Evolutionary conservation across 805 yeast genomes (phyloP).

Genomic region (Metschnikowia lachancei): DNA sequence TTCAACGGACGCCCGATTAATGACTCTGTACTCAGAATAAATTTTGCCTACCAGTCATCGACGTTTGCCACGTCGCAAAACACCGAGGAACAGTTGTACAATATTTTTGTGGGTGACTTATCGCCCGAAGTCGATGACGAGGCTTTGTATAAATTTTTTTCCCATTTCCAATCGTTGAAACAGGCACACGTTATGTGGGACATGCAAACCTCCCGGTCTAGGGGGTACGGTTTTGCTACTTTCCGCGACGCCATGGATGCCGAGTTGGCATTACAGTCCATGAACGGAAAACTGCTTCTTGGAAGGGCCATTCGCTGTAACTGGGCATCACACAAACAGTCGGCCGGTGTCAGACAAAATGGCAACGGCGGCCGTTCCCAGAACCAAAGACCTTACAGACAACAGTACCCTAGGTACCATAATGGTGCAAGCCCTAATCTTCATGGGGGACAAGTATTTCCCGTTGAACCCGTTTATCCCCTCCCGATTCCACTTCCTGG

Average conservation of each 20-base stretch:
- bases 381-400: slow-evolving; percentile 7
- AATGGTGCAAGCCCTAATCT: slow-evolving; percentile 5
- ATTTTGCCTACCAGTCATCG: slow-evolving; percentile 84
- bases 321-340: slow-evolving; percentile 79
- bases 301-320: slow-evolving; percentile 80
- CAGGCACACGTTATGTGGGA: slow-evolving; percentile 98
- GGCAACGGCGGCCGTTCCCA: slow-evolving; percentile 5
- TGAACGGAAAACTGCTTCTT: slow-evolving; percentile 70
- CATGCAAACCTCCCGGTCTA: slow-evolving; percentile 86
- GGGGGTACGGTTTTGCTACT: slow-evolving; percentile 90
- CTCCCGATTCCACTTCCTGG: slow-evolving; percentile 10
- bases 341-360: slow-evolving; percentile 3
- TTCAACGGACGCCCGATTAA: slow-evolving; percentile 59
- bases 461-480: slow-evolving; percentile 3
- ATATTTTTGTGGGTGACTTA: slow-evolving; percentile 83
- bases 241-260: slow-evolving; percentile 68
- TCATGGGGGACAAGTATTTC: neutral
- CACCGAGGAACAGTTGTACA: slow-evolving; percentile 52
- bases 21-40: slow-evolving; percentile 57
- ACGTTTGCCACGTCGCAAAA: slow-evolving; percentile 49
- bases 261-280: slow-evolving; percentile 63
- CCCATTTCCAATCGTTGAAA: slow-evolving; percentile 54
- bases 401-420: slow-evolving; percentile 4
- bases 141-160: slow-evolving; percentile 54
- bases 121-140: slow-evolving; percentile 82